Conservation (phyloP, 2,329 filamentous ascomycete species). For the Blastomyces gilchristii region DNA sequence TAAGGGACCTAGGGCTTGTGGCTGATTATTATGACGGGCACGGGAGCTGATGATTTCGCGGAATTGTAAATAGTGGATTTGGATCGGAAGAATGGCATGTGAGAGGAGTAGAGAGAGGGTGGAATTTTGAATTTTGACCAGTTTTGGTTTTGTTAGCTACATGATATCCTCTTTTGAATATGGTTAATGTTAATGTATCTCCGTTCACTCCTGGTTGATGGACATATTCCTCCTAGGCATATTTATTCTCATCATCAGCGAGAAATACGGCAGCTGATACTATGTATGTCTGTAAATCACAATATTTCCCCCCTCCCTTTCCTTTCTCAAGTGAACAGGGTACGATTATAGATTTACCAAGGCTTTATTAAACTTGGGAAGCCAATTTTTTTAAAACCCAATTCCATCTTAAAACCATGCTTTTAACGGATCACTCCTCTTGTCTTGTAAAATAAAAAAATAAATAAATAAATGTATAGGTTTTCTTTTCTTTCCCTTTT, state of each 20-base stretch:
- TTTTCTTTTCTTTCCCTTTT: too few species aligned
- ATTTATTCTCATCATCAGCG: too few species aligned
- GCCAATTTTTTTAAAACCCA: background rate
- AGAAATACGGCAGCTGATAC: too few species aligned
- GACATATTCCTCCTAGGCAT: too few species aligned
- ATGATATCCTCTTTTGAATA: background rate
- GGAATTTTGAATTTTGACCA: background rate
- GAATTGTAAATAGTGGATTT: constrained; percentile 8
- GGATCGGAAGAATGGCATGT: constrained; percentile 14
- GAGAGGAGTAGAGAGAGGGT: background rate
- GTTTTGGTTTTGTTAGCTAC: background rate
- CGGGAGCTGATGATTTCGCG: background rate
- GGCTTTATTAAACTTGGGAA: background rate
- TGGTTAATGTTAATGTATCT: too few species aligned
- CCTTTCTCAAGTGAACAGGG: background rate
- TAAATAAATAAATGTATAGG: background rate
- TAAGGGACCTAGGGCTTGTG: background rate
- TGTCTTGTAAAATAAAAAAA: background rate
- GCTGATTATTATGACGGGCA: background rate
- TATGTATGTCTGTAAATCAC: too few species aligned
- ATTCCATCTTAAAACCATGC: too few species aligned
- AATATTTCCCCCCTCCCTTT: background rate
- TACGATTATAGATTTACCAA: background rate
- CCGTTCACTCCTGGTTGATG: too few species aligned
- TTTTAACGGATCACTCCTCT: too few species aligned